Evolutionary conservation across 805 yeast species (phyloP).

Genomic region (Nakazawaea wyomingensis): DNA sequence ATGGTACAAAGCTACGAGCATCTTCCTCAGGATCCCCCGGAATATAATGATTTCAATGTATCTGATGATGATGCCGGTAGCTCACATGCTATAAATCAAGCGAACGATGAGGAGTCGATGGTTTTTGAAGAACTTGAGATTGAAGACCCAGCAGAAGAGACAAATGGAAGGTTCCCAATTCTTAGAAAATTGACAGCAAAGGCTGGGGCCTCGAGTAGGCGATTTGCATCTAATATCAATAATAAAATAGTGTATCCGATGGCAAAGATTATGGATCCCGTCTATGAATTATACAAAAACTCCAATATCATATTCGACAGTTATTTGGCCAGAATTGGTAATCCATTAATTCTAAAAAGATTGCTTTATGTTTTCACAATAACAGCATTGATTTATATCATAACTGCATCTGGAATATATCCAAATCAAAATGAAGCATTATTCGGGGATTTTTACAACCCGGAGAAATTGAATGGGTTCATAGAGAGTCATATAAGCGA

Average conservation of each 20-base stretch:
- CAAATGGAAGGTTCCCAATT: neutral
- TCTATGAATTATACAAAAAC: conserved; percentile 41
- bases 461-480: conserved; percentile 42
- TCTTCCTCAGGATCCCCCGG: conserved; percentile 12
- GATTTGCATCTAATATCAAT: conserved; percentile 32
- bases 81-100: neutral
- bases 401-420: conserved; percentile 52
- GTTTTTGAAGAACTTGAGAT: conserved; percentile 38
- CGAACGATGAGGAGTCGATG: neutral
- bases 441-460: conserved; percentile 62
- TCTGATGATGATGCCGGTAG: conserved; percentile 6
- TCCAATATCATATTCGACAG: conserved; percentile 47
- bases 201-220: conserved; percentile 30
- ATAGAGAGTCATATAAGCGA: conserved; percentile 49
- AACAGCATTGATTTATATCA: conserved; percentile 49
- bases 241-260: conserved; percentile 37
- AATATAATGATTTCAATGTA: conserved; percentile 9
- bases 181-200: neutral
- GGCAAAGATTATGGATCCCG: conserved; percentile 43
- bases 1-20: conserved; percentile 6
- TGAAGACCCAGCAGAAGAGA: conserved; percentile 28
- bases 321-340: conserved; percentile 63
- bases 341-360: conserved; percentile 79
- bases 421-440: conserved; percentile 35
- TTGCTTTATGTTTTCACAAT: conserved; percentile 65